A percentile compares a stretch with the other conserved stretches of the same genome.
phyloP scores from a whole-genome alignment of 2,329 filamentous ascomycete species.

The Mycosphaerella sp. region DNA sequence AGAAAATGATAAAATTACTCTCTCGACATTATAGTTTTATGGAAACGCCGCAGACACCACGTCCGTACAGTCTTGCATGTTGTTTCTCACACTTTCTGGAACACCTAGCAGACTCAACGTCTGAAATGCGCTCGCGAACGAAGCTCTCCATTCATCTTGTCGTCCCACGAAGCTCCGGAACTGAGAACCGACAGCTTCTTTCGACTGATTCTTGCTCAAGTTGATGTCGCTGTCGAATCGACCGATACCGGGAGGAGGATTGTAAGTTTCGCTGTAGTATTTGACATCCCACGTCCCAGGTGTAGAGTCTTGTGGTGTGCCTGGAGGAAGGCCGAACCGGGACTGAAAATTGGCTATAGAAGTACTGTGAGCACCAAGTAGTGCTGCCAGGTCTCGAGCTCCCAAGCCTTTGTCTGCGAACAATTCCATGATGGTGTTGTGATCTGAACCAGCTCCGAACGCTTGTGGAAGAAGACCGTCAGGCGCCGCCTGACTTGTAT shows the following conservation, averaged over 20 bases:
- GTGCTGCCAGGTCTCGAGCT: conserved; percentile 47
- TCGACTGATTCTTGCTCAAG: conserved; percentile 24
- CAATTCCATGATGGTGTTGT: conserved; percentile 41
- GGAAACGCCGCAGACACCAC: conserved; percentile 10
- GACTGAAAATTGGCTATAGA: conserved; percentile 41
- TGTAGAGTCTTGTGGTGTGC: conserved; percentile 44
- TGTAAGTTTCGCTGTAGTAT: conserved; percentile 42
- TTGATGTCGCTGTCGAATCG: conserved; percentile 33
- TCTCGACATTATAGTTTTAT: too few species aligned
- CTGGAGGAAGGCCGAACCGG: conserved; percentile 27
- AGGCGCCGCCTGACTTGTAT: conserved; percentile 39
- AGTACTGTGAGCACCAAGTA: conserved; percentile 51
- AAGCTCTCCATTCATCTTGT: conserved; percentile 31
- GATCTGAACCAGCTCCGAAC: conserved; percentile 33
- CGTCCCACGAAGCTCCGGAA: conserved; percentile 32
- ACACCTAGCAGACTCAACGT: conserved; percentile 16
- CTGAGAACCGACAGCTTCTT: conserved; percentile 9
- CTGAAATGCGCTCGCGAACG: conserved; percentile 18
- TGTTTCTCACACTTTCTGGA: conserved; percentile 8
- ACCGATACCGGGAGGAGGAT: conserved; percentile 23
- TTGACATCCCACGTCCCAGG: conserved; percentile 47
- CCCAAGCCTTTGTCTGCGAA: conserved; percentile 49
- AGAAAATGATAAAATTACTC: too few species aligned
- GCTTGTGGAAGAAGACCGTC: conserved; percentile 44
- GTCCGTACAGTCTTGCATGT: conserved; percentile 15